A percentile compares a stretch with the other conserved stretches of the same genome.
These are phyloP conservation scores for Phoma herbarum DNA, from an alignment of 2,329 filamentous ascomycete species.

Conservation along the genomic window DNA sequence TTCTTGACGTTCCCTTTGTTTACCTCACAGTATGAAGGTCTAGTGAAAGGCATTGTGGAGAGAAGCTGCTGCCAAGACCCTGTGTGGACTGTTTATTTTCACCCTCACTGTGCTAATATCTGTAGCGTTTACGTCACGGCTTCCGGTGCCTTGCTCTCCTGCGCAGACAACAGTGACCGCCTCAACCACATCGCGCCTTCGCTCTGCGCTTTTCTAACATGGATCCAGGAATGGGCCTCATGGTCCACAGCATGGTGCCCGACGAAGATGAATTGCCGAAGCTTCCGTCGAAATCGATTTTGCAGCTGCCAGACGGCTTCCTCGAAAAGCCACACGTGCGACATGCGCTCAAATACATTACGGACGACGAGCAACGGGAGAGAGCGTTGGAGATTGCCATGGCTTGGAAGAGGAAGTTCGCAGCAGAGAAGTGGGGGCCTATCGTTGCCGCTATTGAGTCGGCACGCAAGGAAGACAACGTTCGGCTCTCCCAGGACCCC, in stretches of 20 bases:
- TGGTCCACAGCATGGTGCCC: conserved; percentile 5
- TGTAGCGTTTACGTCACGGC: neutral
- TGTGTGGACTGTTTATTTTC: neutral
- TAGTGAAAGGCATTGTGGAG: conserved; percentile 4
- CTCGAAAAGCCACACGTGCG: conserved; percentile 27
- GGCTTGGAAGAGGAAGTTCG: conserved; percentile 28
- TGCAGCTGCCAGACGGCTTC: conserved; percentile 10
- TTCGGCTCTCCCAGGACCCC: conserved; percentile 3
- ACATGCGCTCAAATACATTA: conserved; percentile 26
- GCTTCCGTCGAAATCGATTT: neutral
- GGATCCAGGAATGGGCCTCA: conserved; percentile 13
- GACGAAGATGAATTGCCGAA: neutral
- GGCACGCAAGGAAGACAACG: conserved; percentile 4
- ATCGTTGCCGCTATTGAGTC: conserved; percentile 16
- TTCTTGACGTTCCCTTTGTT: neutral
- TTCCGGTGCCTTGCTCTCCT: neutral
- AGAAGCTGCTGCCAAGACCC: neutral
- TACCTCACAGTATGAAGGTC: neutral
- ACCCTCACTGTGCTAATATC: conserved; percentile 9
- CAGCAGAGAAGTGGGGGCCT: conserved; percentile 17
- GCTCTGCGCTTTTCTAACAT: neutral
- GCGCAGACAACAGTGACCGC: neutral
- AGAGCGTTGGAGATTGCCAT: conserved; percentile 17
- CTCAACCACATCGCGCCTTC: neutral
- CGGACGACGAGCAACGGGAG: conserved; percentile 16